phyloP scores from a whole-genome alignment of 441 rosid species.

The Arabidopsis hybrid region DNA sequence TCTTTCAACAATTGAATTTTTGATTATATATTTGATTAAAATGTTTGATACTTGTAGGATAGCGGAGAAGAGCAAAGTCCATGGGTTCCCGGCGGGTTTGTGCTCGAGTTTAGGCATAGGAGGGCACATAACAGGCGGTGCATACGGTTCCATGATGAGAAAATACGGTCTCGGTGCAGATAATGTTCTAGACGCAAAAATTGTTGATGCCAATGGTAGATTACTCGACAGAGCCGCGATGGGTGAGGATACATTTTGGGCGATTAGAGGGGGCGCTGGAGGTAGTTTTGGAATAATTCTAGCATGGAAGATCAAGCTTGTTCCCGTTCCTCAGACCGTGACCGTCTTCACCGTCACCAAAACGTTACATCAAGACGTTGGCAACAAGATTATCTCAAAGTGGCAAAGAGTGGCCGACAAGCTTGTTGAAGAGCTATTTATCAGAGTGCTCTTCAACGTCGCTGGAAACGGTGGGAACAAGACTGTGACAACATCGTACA shows the following conservation, averaged over 20 bases:
- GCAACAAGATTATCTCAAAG: conserved; percentile 47
- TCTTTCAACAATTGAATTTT: not conserved
- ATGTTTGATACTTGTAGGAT: conserved; percentile 30
- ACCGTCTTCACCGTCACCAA: conserved; percentile 47
- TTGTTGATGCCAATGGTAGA: conserved; percentile 61
- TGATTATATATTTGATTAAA: not conserved
- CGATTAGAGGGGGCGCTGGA: conserved; percentile 72
- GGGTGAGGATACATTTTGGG: conserved; percentile 82
- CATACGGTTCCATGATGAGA: conserved; percentile 63
- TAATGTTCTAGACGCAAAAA: conserved; percentile 60
- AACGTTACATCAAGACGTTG: conserved; percentile 53
- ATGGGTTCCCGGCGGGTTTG: conserved; percentile 66
- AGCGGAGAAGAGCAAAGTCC: conserved; percentile 55
- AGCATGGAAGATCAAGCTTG: conserved; percentile 66
- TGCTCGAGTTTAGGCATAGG: conserved; percentile 69
- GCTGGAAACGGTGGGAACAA: conserved; percentile 43
- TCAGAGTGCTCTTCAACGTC: conserved; percentile 55
- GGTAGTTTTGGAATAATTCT: conserved; percentile 71
- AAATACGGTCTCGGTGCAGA: conserved; percentile 65
- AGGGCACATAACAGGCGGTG: conserved; percentile 70
- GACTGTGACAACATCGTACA: conserved; percentile 53
- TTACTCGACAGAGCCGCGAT: conserved; percentile 53
- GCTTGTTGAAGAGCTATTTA: conserved; percentile 61
- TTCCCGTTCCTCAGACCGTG: conserved; percentile 53
- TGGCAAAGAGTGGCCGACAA: conserved; percentile 64